These are phyloP conservation scores for Alternaria burnsii DNA, from an alignment of 2,329 filamentous ascomycete species.

Conservation along the genomic window DNA sequence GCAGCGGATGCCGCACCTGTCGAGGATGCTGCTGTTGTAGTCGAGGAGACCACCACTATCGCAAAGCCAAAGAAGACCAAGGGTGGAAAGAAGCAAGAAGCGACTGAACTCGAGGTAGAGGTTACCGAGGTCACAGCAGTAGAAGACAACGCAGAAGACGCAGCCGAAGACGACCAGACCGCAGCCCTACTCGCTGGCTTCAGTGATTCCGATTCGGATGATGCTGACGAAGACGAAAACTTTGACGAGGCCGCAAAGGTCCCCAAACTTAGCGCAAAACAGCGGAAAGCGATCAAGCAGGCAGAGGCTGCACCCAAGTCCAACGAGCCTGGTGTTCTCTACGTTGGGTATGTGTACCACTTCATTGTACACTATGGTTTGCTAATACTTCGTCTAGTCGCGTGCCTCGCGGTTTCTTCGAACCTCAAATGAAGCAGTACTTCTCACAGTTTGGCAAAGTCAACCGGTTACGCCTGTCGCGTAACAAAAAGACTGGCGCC, in stretches of 20 bases:
- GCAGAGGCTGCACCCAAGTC: conserved; percentile 60
- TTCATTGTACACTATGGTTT: not conserved
- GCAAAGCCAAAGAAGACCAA: conserved; percentile 33
- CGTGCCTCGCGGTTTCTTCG: conserved; percentile 95
- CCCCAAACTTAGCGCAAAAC: conserved; percentile 38
- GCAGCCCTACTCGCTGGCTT: conserved; percentile 62
- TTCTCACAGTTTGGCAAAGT: conserved; percentile 93
- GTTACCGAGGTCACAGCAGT: conserved; percentile 22
- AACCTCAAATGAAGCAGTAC: conserved; percentile 92
- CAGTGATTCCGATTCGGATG: conserved; percentile 55
- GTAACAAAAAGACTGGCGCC: conserved; percentile 89
- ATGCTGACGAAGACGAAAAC: conserved; percentile 45
- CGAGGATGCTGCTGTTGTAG: conserved; percentile 18
- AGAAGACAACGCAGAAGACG: conserved; percentile 28
- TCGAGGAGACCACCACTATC: conserved; percentile 14
- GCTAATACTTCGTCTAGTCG: conserved; percentile 60
- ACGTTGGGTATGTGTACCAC: conserved; percentile 69
- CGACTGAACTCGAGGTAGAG: conserved; percentile 19
- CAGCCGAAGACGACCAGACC: conserved; percentile 56
- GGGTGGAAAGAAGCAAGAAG: conserved; percentile 27
- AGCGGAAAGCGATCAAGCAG: conserved; percentile 57
- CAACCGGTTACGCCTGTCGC: conserved; percentile 78
- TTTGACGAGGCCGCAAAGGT: conserved; percentile 49
- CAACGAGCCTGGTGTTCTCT: conserved; percentile 78
- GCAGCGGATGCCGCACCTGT: conserved; percentile 23